Conservation (phyloP, 441 rosid species). For the Euphorbia schlechtendalii region DNA sequence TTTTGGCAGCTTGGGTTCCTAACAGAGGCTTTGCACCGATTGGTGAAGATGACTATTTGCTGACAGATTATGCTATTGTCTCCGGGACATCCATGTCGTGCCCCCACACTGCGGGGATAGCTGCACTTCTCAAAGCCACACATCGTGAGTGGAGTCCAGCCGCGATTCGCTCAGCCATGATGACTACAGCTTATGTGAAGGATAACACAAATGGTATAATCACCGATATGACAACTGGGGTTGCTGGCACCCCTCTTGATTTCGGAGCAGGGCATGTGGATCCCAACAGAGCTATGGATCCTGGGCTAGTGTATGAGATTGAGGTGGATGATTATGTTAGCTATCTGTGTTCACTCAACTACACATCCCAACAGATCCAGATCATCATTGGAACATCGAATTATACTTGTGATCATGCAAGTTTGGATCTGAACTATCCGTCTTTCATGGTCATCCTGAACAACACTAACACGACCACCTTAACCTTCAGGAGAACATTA, state of each 20-base stretch:
- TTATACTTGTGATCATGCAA: slow-evolving; percentile 26
- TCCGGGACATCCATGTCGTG: slow-evolving; percentile 46
- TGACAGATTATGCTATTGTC: slow-evolving; percentile 25
- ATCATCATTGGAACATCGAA: slow-evolving; percentile 25
- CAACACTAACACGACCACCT: slow-evolving; percentile 33
- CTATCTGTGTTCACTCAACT: slow-evolving; percentile 42
- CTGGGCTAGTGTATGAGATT: slow-evolving; percentile 39
- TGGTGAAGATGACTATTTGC: slow-evolving; percentile 24
- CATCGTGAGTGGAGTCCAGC: slow-evolving; percentile 40
- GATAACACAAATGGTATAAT: slow-evolving; percentile 28
- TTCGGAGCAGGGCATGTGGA: slow-evolving; percentile 42
- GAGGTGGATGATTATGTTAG: slow-evolving; percentile 31
- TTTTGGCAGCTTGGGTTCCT: slow-evolving; percentile 41
- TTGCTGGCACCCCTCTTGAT: slow-evolving; percentile 39
- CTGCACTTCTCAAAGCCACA: slow-evolving; percentile 28
- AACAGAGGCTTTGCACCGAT: slow-evolving; percentile 25
- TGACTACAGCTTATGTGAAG: slow-evolving; percentile 30
- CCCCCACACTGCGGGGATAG: slow-evolving; percentile 38
- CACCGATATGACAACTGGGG: slow-evolving; percentile 25
- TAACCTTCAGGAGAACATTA: slow-evolving; percentile 36
- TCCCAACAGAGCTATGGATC: slow-evolving; percentile 41
- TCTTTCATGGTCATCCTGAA: slow-evolving; percentile 44
- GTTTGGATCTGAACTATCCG: slow-evolving; percentile 45
- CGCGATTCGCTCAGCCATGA: slow-evolving; percentile 41
- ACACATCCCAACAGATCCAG: slow-evolving; percentile 29